Percentiles rank a stretch among this genome's conserved stretches.
Conservation (phyloP, 2,329 filamentous ascomycete species). For the Phaeosphaeria sp. region DNA sequence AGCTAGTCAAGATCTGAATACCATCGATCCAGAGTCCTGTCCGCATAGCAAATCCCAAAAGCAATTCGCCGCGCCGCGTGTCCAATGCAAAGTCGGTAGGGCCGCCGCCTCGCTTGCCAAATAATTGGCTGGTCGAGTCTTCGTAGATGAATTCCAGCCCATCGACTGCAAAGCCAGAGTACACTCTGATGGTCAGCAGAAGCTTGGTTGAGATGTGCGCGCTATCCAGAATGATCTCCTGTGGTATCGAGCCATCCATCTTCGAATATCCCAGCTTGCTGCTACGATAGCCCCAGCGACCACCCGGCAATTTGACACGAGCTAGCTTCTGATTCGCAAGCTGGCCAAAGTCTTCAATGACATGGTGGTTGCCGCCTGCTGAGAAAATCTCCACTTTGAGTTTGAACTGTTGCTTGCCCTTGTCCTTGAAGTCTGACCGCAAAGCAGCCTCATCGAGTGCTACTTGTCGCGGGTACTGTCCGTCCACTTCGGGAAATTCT, state of each 20-base stretch:
- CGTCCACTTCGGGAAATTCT: slow-evolving; percentile 73
- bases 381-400: slow-evolving; percentile 79
- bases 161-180: slow-evolving; percentile 78
- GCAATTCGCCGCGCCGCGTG: slow-evolving; percentile 80
- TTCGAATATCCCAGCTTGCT: slow-evolving; percentile 75
- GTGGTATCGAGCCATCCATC: slow-evolving; percentile 71
- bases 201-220: slow-evolving; percentile 70
- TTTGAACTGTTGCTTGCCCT: slow-evolving; percentile 73
- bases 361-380: slow-evolving; percentile 73
- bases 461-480: slow-evolving; percentile 72
- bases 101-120: slow-evolving; percentile 80
- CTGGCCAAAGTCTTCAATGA: slow-evolving; percentile 76
- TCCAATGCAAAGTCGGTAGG: slow-evolving; percentile 80
- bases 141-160: slow-evolving; percentile 95
- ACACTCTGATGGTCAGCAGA: slow-evolving; percentile 76
- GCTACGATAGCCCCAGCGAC: slow-evolving; percentile 77
- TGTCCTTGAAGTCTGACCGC: slow-evolving; percentile 74
- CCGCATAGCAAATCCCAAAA: slow-evolving; percentile 85
- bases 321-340: slow-evolving; percentile 72
- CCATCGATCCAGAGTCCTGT: slow-evolving; percentile 86
- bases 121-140: slow-evolving; percentile 81
- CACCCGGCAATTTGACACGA: slow-evolving; percentile 75
- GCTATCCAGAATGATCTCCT: slow-evolving; percentile 78
- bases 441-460: slow-evolving; percentile 79
- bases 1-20: slow-evolving; percentile 86